phyloP scores from a whole-genome alignment of 352 stramenopile species.

The Phytopythium delawarense region DNA sequence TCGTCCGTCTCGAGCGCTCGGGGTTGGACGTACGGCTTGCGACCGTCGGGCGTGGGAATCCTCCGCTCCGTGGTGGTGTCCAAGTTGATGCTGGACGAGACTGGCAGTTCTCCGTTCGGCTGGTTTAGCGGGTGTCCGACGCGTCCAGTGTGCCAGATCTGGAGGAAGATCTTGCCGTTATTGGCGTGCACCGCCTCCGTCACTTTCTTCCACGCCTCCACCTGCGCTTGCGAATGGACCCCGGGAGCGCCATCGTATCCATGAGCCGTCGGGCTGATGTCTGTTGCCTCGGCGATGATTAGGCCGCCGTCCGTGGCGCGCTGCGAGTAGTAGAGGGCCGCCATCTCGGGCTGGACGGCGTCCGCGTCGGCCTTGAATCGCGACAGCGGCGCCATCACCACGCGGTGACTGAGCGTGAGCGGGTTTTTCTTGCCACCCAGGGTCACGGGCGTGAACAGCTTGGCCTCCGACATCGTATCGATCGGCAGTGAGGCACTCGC shows the following conservation, averaged over 20 bases:
- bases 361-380: slow-evolving; percentile 25
- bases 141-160: slow-evolving; percentile 87
- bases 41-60: slow-evolving; percentile 26
- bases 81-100: slow-evolving; percentile 51
- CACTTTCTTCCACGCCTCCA: slow-evolving; percentile 41
- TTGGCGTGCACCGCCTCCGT: slow-evolving; percentile 65
- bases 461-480: background rate
- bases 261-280: slow-evolving; percentile 35
- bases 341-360: slow-evolving; percentile 24
- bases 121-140: slow-evolving; percentile 58
- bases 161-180: slow-evolving; percentile 54
- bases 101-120: slow-evolving; percentile 32
- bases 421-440: slow-evolving; percentile 13
- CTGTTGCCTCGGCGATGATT: slow-evolving; percentile 54
- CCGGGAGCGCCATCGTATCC: slow-evolving; percentile 37
- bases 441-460: slow-evolving; percentile 36
- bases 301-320: slow-evolving; percentile 44
- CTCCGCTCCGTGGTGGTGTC: slow-evolving; percentile 10
- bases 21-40: slow-evolving; percentile 40
- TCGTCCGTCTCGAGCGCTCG: slow-evolving; percentile 62
- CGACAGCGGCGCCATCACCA: slow-evolving; percentile 58
- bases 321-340: slow-evolving; percentile 47
- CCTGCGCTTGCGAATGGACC: slow-evolving; percentile 40
- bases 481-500: background rate
- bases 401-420: slow-evolving; percentile 28